Evolutionary conservation across 345 rosid species (phyloP).

Genomic region (Eucalyptus lansdowneana): DNA sequence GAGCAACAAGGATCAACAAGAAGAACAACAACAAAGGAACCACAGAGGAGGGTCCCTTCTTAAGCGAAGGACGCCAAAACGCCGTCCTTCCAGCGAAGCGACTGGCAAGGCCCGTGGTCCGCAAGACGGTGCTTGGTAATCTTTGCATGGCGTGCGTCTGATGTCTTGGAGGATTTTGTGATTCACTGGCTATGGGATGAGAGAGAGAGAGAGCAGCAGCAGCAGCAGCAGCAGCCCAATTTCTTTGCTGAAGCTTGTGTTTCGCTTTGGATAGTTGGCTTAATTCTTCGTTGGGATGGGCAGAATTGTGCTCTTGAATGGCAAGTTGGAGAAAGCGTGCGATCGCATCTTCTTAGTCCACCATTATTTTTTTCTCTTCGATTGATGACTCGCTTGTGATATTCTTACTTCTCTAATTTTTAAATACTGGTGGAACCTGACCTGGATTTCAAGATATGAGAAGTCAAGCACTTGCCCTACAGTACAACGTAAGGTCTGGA

Average conservation of each 20-base stretch:
- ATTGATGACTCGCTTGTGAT: neutral
- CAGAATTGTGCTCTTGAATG: neutral
- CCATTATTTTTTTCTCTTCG: neutral
- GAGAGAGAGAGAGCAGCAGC: neutral
- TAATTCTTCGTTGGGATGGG: neutral
- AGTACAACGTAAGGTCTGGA: neutral
- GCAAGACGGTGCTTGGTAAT: neutral
- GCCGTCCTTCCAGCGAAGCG: neutral
- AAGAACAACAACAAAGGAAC: constrained; percentile 1
- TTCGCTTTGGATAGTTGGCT: neutral
- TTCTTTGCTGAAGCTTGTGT: neutral
- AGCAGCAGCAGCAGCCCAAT: neutral
- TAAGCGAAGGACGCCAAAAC: neutral
- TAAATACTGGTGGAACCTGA: too few species aligned
- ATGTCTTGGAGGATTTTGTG: too few species aligned
- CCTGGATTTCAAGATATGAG: neutral
- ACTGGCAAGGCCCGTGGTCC: neutral
- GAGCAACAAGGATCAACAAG: neutral
- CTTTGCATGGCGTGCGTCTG: neutral
- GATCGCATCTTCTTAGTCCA: neutral
- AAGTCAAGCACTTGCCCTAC: neutral
- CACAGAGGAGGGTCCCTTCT: neutral
- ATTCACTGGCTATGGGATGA: neutral
- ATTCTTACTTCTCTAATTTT: neutral
- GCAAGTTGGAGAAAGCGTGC: neutral